Evolutionary conservation across 148 eudicot genomes (phyloP).

Genomic region (Diospyros lotus): DNA sequence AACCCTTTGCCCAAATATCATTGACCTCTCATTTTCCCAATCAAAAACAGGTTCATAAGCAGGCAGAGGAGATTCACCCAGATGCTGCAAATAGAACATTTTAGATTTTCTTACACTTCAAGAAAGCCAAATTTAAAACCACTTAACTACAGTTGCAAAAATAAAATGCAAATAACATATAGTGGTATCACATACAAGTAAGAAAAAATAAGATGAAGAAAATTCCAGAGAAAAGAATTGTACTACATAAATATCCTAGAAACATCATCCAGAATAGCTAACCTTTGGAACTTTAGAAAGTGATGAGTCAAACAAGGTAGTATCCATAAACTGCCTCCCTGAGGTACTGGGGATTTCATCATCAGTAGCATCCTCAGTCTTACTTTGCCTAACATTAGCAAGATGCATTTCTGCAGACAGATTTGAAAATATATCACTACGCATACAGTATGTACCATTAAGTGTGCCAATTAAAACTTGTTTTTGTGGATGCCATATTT

Average conservation of each 20-base stretch:
- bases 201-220: not conserved
- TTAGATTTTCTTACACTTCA: not conserved
- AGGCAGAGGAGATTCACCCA: constrained; percentile 85
- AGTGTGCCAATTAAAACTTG: not conserved
- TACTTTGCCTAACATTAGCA: constrained; percentile 70
- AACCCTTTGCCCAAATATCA: constrained; percentile 89
- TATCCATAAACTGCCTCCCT: constrained; percentile 68
- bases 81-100: constrained; percentile 57
- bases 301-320: constrained; percentile 31
- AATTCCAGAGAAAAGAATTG: no score
- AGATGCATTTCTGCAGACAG: constrained; percentile 73
- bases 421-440: constrained; percentile 13
- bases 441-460: not conserved
- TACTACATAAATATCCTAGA: not conserved
- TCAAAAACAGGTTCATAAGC: constrained; percentile 98
- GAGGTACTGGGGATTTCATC: constrained; percentile 90
- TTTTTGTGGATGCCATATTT: not conserved
- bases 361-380: constrained; percentile 59
- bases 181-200: not conserved
- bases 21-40: constrained; percentile 94
- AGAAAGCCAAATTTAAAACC: constrained; percentile 4
- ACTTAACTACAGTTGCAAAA: not conserved
- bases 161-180: not conserved
- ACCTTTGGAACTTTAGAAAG: constrained; percentile 32
- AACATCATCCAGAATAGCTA: constrained; percentile 13